These are phyloP conservation scores for Coniophora puteana DNA, from an alignment of 1,284 basidiomycete species.

Conservation along the genomic window DNA sequence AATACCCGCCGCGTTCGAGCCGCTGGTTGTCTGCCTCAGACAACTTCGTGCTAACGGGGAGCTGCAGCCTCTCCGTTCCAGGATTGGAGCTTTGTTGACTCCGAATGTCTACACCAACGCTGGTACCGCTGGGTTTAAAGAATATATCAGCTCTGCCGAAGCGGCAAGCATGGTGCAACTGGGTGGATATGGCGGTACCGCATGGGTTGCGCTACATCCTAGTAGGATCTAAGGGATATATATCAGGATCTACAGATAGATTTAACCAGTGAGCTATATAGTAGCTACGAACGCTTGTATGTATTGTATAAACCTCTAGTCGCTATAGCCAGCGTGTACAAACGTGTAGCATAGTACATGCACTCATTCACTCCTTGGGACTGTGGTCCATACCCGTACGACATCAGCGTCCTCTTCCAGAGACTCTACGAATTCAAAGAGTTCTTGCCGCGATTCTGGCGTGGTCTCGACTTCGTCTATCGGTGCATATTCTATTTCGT, in stretches of 20 bases:
- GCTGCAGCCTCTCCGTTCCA: slow-evolving; percentile 14
- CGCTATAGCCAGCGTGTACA: too few species aligned
- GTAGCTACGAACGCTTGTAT: too few species aligned
- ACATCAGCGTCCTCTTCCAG: slow-evolving; percentile 64
- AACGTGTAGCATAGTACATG: too few species aligned
- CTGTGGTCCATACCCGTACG: slow-evolving; percentile 60
- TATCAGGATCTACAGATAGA: neutral
- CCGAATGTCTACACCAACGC: slow-evolving; percentile 25
- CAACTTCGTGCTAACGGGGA: slow-evolving; percentile 16
- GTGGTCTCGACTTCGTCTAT: slow-evolving; percentile 35
- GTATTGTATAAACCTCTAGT: too few species aligned
- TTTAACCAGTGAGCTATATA: too few species aligned
- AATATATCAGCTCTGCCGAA: slow-evolving; percentile 27
- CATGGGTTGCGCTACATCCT: slow-evolving; percentile 35
- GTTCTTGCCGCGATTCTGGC: slow-evolving; percentile 36
- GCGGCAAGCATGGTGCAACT: slow-evolving; percentile 27
- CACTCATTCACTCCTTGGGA: too few species aligned
- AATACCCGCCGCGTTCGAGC: slow-evolving; percentile 21
- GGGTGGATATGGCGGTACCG: slow-evolving; percentile 29
- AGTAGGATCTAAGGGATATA: slow-evolving; percentile 14
- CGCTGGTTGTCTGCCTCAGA: slow-evolving; percentile 20
- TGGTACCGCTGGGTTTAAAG: slow-evolving; percentile 27
- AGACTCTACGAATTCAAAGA: slow-evolving; percentile 48
- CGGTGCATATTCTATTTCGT: slow-evolving; percentile 57
- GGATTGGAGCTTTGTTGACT: slow-evolving; percentile 19